Percentiles rank a stretch among this genome's conserved stretches.
phyloP scores from a whole-genome alignment of 805 yeast species.

The Komagataella ulmi region DNA sequence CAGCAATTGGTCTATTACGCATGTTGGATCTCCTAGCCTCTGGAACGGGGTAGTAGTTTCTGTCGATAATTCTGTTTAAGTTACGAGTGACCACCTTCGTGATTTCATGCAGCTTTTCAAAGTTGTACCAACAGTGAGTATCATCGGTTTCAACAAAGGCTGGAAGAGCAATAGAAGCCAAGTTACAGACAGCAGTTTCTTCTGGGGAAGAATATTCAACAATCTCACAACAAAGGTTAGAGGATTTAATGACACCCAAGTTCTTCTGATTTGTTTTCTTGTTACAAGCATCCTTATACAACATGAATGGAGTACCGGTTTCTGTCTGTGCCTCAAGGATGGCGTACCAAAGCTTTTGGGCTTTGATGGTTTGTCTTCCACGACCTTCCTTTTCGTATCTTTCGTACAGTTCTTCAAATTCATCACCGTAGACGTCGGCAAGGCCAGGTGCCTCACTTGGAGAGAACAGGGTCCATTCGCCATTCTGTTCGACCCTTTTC shows the following conservation, averaged over 20 bases:
- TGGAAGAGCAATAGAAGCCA: constrained; percentile 47
- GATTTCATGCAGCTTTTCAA: constrained; percentile 40
- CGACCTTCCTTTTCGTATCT: constrained; percentile 37
- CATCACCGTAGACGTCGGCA: constrained; percentile 40
- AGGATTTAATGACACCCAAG: constrained; percentile 45
- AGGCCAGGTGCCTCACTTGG: constrained; percentile 49
- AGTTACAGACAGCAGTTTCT: constrained; percentile 49
- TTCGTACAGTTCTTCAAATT: constrained; percentile 36
- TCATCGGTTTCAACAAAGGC: constrained; percentile 36
- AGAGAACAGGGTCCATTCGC: constrained; percentile 45
- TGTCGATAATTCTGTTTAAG: constrained; percentile 43
- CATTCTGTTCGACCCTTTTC: constrained; percentile 44
- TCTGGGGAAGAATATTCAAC: constrained; percentile 47
- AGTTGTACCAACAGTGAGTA: constrained; percentile 32
- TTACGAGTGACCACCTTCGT: constrained; percentile 41
- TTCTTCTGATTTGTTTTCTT: constrained; percentile 45
- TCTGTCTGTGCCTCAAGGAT: constrained; percentile 51
- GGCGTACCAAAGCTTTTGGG: constrained; percentile 49
- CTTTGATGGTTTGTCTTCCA: constrained; percentile 36
- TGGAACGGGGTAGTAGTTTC: constrained; percentile 41
- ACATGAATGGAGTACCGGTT: constrained; percentile 54
- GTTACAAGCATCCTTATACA: constrained; percentile 52
- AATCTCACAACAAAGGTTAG: constrained; percentile 51
- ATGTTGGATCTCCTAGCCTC: constrained; percentile 39
- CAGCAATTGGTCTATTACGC: constrained; percentile 49